A percentile compares a stretch with the other conserved stretches of the same genome.
phyloP scores from a whole-genome alignment of 495 filamentous ascomycete genomes.

The Penicillium psychrofluorescens region DNA sequence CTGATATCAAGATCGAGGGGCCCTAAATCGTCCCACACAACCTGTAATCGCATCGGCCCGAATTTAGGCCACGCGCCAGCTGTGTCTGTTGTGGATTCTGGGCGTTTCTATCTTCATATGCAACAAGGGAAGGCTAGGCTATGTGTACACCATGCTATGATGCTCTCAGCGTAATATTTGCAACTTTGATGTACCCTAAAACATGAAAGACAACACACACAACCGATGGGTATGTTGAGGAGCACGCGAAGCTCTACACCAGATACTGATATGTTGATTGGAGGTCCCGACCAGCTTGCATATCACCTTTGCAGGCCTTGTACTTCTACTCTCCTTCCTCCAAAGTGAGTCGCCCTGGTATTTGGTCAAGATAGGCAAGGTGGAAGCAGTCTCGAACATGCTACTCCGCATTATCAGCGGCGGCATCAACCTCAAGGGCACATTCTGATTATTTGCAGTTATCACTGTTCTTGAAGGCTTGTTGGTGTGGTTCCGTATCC shows the following conservation, averaged over 20 bases:
- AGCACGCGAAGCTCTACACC: too few species aligned
- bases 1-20: too few species aligned
- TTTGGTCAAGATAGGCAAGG: slow-evolving; percentile 47
- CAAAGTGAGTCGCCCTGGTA: slow-evolving; percentile 60
- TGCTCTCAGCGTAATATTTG: too few species aligned
- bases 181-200: background rate
- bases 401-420: slow-evolving; percentile 36
- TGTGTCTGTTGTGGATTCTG: slow-evolving; percentile 59
- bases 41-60: slow-evolving; percentile 61
- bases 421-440: slow-evolving; percentile 41
- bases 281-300: slow-evolving; percentile 61
- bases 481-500: slow-evolving; percentile 52
- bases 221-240: slow-evolving; percentile 44
- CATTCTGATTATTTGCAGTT: slow-evolving; percentile 63
- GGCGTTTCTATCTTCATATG: slow-evolving; percentile 65
- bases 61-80: slow-evolving; percentile 60
- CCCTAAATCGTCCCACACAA: too few species aligned
- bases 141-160: slow-evolving; percentile 37
- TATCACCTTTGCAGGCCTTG: slow-evolving; percentile 64
- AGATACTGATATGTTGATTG: slow-evolving; percentile 30
- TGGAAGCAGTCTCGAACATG: slow-evolving; percentile 52
- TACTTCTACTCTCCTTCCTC: slow-evolving; percentile 56
- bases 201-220: slow-evolving; percentile 48
- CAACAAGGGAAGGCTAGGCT: slow-evolving; percentile 49
- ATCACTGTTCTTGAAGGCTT: slow-evolving; percentile 50